These are phyloP conservation scores for Nitzschia sp. DNA, from an alignment of 108 stramenopile genomes.

Conservation along the genomic window DNA sequence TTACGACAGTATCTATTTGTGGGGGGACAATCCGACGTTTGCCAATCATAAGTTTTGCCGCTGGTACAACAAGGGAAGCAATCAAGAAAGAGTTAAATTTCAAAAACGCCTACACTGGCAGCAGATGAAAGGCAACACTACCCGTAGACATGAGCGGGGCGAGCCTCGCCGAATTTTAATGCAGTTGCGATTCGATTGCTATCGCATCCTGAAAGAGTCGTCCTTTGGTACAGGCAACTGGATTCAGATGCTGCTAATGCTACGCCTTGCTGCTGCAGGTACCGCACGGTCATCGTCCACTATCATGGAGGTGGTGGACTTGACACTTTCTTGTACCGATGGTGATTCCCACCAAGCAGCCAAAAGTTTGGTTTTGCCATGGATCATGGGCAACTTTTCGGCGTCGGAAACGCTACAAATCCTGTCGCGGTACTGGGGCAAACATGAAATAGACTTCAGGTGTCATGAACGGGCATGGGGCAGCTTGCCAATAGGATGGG, in stretches of 20 bases:
- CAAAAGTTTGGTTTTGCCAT: background rate
- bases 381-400: background rate
- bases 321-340: background rate
- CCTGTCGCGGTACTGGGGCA: background rate
- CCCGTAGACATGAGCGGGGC: background rate
- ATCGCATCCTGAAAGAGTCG: background rate
- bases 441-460: background rate
- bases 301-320: background rate
- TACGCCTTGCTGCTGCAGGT: constrained; percentile 10
- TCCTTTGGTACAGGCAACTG: constrained; percentile 18
- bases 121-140: background rate
- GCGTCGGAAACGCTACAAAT: background rate
- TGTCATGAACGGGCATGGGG: constrained; percentile 1
- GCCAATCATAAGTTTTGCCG: background rate
- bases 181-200: background rate
- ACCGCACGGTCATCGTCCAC: too few relatives aligned
- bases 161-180: background rate
- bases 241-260: background rate
- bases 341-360: background rate
- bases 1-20: too few relatives aligned
- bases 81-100: too few relatives aligned
- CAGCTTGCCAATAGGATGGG: constrained; percentile 19
- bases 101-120: background rate
- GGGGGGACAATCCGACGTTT: background rate
- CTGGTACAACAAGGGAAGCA: background rate